Conservation (phyloP, 805 yeast genomes). For the Saturnispora besseyi region DNA sequence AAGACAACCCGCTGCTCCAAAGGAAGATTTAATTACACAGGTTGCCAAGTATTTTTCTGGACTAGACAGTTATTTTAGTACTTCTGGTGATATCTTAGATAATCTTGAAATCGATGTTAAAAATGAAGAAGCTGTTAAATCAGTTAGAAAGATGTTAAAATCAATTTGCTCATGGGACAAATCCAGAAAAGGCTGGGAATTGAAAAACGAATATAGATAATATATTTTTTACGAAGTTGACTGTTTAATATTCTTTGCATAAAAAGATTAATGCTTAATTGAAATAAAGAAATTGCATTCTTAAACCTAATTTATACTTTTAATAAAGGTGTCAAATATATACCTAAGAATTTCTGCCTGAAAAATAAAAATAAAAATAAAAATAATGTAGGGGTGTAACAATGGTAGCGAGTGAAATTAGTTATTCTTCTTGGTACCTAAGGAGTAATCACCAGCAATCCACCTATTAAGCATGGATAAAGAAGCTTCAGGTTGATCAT, state of each 20-base stretch:
- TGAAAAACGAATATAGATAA: conserved; percentile 45
- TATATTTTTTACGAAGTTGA: not conserved
- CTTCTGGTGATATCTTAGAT: conserved; percentile 24
- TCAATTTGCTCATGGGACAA: conserved; percentile 62
- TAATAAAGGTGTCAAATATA: not conserved
- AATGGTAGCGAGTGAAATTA: not conserved
- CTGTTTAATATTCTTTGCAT: not conserved
- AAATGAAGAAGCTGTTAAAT: conserved; percentile 46
- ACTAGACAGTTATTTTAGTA: conserved; percentile 24
- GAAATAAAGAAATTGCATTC: too few relatives aligned
- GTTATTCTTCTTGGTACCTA: conserved; percentile 18
- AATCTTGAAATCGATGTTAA: conserved; percentile 28
- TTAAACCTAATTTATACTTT: too few relatives aligned
- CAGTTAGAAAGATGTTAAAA: conserved; percentile 59
- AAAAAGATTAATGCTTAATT: too few relatives aligned
- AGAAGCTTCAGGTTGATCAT: conserved; percentile 70
- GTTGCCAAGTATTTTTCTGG: conserved; percentile 24
- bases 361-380: not conserved
- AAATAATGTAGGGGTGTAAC: not conserved
- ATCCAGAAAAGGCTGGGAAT: conserved; percentile 51
- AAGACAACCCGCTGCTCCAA: conserved; percentile 1
- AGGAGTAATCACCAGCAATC: conserved; percentile 48
- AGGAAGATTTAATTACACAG: conserved; percentile 15
- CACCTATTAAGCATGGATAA: conserved; percentile 67
- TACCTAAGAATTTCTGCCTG: not conserved